phyloP scores from a whole-genome alignment of 2,329 filamentous ascomycete genomes.

The Aspergillus pseudoglaucus region DNA sequence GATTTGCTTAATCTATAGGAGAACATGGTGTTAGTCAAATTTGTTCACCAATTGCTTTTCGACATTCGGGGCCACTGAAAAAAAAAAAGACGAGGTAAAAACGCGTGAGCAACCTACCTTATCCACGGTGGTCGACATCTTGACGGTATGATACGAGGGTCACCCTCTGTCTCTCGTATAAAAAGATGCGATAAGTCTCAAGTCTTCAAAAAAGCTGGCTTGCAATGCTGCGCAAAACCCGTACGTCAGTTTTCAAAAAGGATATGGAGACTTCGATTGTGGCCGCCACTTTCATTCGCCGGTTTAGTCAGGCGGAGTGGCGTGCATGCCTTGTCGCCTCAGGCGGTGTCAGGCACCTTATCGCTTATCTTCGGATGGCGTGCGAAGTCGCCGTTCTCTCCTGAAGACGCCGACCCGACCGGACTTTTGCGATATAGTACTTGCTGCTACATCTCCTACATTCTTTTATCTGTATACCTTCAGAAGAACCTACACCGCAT shows the following conservation, averaged over 20 bases:
- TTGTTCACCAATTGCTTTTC: background rate
- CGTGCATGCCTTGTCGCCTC: conserved; percentile 18
- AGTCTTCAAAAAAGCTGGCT: background rate
- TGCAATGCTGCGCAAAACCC: background rate
- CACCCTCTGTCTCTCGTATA: conserved; percentile 11
- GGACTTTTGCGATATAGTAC: background rate
- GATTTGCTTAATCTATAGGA: conserved; percentile 80
- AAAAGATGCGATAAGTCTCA: background rate
- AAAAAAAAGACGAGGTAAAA: background rate
- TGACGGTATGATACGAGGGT: conserved; percentile 35
- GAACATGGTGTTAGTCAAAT: conserved; percentile 24
- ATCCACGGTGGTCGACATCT: conserved; percentile 94
- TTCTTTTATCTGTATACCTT: background rate
- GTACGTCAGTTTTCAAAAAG: conserved; percentile 6
- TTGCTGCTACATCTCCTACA: background rate
- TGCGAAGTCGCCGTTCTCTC: conserved; percentile 4
- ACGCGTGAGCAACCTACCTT: conserved; percentile 56
- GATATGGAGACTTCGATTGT: conserved; percentile 21
- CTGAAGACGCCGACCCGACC: background rate
- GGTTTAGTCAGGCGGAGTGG: conserved; percentile 13
- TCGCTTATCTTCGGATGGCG: conserved; percentile 17
- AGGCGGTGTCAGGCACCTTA: conserved; percentile 10
- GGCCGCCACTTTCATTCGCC: conserved; percentile 25
- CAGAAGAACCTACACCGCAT: background rate
- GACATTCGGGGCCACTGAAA: background rate